Evolutionary conservation across 2,329 filamentous ascomycete genomes (phyloP), one percentile per base, ranked within the genome.

Genomic region (Scleromitrula shiraiana): DNA sequence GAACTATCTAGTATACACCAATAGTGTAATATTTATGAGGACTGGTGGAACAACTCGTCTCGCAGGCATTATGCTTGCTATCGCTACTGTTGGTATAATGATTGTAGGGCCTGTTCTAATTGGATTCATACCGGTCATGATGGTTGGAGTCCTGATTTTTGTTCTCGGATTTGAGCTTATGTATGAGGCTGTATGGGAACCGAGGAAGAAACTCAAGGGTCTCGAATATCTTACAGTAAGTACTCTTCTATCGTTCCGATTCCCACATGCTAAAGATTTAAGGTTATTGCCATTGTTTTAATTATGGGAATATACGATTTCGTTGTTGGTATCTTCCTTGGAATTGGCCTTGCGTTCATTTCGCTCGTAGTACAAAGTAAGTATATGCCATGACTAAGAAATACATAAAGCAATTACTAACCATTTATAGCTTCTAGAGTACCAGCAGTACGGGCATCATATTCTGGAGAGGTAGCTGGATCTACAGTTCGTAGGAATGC

Each of bases 301-400:
- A 88, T 95, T 32, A 98, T 98, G 93, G 93, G 93, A 2, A 81
- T 89, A 8, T 91, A 95, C 68, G 93, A 98, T 66, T 98, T 98
- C 62, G 93, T 98, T 4, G 80, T 89, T 23, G 93, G 93, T 17
- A 96, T 98, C 37, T 82, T 93, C 9, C 78, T 95, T 24, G 93
- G 93, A 4, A 95, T 98, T 46, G 75, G 95, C 2, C 73, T 98
- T 37, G 93, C 93, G 0, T 97, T 95, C 62, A 77, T 94, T 20
- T 91, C 88, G 38, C 85, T 95, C 53, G 88, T 95, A 23, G 82
- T 96, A 22, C 90, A 97, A 64, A 91, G 33, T 36, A 36, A 19
- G 33, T 36, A 9, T 10, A 22, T 14, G 14, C 9, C 14, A 6
- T 7, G 12, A 17, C 17, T 5, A 12, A n/a, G 1, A 15, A 27